Percentiles rank a stretch among this genome's conserved stretches.
Evolutionary conservation across 441 rosid species (phyloP).

Genomic region (Pelargonium australe): DNA sequence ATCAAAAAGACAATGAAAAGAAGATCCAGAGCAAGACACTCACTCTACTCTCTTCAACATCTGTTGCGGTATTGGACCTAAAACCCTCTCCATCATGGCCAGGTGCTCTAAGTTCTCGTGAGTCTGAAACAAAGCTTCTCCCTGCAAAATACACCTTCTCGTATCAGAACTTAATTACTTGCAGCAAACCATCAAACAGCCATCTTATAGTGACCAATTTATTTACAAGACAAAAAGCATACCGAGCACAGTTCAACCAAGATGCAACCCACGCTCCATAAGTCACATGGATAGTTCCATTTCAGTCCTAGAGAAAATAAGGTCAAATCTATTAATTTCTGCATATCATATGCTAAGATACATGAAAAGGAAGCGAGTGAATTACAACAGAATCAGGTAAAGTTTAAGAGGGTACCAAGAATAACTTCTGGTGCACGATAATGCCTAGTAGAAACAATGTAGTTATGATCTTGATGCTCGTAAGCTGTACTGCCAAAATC

Average conservation of each 20-base stretch:
- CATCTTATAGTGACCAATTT: background rate
- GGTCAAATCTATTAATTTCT: background rate
- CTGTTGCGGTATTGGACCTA: slow-evolving; percentile 62
- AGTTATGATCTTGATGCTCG: background rate
- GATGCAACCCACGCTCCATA: slow-evolving; percentile 83
- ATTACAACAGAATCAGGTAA: background rate
- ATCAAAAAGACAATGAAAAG: too few relatives aligned
- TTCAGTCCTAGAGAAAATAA: slow-evolving; percentile 49
- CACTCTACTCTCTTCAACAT: slow-evolving; percentile 73
- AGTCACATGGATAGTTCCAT: slow-evolving; percentile 81
- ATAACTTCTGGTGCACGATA: slow-evolving; percentile 91
- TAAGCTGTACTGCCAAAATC: slow-evolving; percentile 1
- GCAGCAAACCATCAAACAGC: background rate
- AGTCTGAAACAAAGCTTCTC: slow-evolving; percentile 84
- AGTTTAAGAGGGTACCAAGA: slow-evolving; percentile 37
- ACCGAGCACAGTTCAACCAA: slow-evolving; percentile 79
- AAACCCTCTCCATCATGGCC: slow-evolving; percentile 85
- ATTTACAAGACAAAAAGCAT: slow-evolving; percentile 16
- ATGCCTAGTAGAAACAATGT: slow-evolving; percentile 76
- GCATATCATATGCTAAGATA: background rate
- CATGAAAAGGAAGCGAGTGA: background rate
- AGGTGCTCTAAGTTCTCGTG: slow-evolving; percentile 86
- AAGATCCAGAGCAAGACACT: background rate
- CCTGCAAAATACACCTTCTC: slow-evolving; percentile 28
- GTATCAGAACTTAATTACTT: background rate